Conservation (phyloP, 805 yeast genomes). For the Candida namnaoensis region DNA sequence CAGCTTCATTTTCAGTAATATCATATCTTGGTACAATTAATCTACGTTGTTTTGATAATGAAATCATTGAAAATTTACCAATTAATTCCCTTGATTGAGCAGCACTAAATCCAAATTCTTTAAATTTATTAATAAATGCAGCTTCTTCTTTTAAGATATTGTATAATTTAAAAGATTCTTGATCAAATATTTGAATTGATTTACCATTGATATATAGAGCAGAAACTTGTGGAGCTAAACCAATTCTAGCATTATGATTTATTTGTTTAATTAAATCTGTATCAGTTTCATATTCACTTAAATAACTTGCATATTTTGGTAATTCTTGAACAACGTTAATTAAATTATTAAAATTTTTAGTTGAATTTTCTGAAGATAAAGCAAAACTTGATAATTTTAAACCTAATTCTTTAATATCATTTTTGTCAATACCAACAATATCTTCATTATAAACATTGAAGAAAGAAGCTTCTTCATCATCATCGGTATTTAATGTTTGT, state of each 20-base stretch:
- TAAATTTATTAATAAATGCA: constrained; percentile 14
- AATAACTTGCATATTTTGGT: constrained; percentile 40
- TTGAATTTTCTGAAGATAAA: constrained; percentile 12
- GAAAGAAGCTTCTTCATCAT: constrained; percentile 6
- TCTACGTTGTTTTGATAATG: constrained; percentile 10
- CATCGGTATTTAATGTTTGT: constrained; percentile 9
- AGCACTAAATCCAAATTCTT: constrained; percentile 24
- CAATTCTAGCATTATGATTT: constrained; percentile 24
- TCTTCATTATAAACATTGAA: constrained; percentile 18
- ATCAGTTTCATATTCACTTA: constrained; percentile 7
- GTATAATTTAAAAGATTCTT: constrained; percentile 33
- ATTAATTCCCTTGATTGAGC: constrained; percentile 27
- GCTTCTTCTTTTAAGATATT: constrained; percentile 29
- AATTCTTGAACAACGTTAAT: constrained; percentile 36
- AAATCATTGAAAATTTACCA: constrained; percentile 27
- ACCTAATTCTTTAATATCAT: constrained; percentile 28
- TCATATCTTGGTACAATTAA: constrained; percentile 15
- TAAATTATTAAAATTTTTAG: constrained; percentile 28
- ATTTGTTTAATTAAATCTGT: constrained; percentile 20
- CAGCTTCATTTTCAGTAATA: constrained; percentile 22
- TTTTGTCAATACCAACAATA: constrained; percentile 21
- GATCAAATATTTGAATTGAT: constrained; percentile 35
- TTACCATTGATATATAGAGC: constrained; percentile 71
- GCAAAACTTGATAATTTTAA: constrained; percentile 28
- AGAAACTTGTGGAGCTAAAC: constrained; percentile 27